These are phyloP conservation scores for Rubia yunnanensis DNA, from an alignment of 257 asterid genomes.

Conservation along the genomic window DNA sequence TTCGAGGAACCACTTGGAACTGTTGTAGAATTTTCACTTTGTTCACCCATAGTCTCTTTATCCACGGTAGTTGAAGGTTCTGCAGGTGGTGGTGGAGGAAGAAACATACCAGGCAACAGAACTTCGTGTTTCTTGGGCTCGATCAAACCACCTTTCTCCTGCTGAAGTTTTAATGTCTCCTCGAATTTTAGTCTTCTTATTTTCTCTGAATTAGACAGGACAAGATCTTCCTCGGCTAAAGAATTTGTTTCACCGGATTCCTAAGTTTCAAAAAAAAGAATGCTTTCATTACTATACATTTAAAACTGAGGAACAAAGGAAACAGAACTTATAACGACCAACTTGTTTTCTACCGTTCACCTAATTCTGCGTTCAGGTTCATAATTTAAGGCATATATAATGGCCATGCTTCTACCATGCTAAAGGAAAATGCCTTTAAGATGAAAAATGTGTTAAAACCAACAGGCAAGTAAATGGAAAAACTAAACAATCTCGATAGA, in stretches of 20 bases:
- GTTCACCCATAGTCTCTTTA: slow-evolving; percentile 19
- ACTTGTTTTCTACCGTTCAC: background rate
- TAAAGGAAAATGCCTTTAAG: background rate
- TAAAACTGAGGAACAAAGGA: background rate
- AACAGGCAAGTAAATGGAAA: background rate
- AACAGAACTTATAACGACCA: background rate
- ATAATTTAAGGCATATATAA: background rate
- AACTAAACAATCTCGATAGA: background rate
- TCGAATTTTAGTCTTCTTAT: slow-evolving; percentile 58
- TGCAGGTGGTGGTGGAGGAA: slow-evolving; percentile 50
- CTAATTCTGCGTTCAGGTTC: background rate
- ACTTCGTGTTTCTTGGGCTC: slow-evolving; percentile 64
- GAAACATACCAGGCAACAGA: slow-evolving; percentile 70
- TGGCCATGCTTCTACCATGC: background rate
- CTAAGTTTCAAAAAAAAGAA: slow-evolving; percentile 23
- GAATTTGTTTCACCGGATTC: slow-evolving; percentile 23
- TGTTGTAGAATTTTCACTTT: slow-evolving; percentile 21
- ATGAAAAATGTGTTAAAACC: background rate
- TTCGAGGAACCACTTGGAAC: slow-evolving; percentile 35
- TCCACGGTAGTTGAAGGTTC: slow-evolving; percentile 31
- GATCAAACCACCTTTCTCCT: slow-evolving; percentile 72
- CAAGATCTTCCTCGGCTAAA: slow-evolving; percentile 25
- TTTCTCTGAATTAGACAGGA: slow-evolving; percentile 56
- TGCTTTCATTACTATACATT: background rate
- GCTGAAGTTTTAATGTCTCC: slow-evolving; percentile 53